Percentiles rank a stretch among this genome's conserved stretches.
Conservation (phyloP, 768 basidiomycete species). For the Russula foetens region DNA sequence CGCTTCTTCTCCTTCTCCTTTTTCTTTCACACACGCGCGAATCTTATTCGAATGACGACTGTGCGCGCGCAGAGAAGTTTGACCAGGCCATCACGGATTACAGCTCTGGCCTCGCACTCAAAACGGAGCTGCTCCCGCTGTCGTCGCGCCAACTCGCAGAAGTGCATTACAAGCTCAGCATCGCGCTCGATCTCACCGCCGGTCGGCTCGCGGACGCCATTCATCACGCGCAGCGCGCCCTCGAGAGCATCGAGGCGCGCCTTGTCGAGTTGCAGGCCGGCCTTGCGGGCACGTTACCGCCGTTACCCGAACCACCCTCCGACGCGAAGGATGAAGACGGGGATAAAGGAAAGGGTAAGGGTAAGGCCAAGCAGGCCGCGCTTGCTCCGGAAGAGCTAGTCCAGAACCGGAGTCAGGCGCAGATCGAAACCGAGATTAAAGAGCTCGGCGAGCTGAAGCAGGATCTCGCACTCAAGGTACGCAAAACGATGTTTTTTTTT, state of each 20-base stretch:
- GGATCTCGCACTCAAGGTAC: conserved; percentile 77
- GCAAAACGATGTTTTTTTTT: neutral
- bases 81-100: conserved; percentile 91
- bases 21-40: neutral
- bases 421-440: conserved; percentile 71
- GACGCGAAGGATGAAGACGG: neutral
- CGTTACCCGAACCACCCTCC: conserved; percentile 25
- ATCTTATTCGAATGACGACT: neutral
- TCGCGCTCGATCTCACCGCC: conserved; percentile 86
- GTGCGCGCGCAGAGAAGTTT: conserved; percentile 68
- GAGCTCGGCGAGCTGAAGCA: conserved; percentile 68
- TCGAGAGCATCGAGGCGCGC: conserved; percentile 68
- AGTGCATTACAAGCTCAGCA: conserved; percentile 89
- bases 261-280: conserved; percentile 49
- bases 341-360: conserved; percentile 66
- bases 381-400: conserved; percentile 48
- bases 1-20: conserved; percentile 19
- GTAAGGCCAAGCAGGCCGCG: conserved; percentile 26
- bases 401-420: conserved; percentile 58
- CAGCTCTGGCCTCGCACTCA: conserved; percentile 65
- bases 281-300: conserved; percentile 32
- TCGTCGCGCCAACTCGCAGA: conserved; percentile 93
- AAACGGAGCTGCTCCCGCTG: conserved; percentile 62
- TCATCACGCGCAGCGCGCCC: conserved; percentile 67
- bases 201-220: conserved; percentile 80